Percentiles rank a stretch among this genome's conserved stretches.
Conservation (phyloP, 257 asterid genomes). For the Misopates orontium region DNA sequence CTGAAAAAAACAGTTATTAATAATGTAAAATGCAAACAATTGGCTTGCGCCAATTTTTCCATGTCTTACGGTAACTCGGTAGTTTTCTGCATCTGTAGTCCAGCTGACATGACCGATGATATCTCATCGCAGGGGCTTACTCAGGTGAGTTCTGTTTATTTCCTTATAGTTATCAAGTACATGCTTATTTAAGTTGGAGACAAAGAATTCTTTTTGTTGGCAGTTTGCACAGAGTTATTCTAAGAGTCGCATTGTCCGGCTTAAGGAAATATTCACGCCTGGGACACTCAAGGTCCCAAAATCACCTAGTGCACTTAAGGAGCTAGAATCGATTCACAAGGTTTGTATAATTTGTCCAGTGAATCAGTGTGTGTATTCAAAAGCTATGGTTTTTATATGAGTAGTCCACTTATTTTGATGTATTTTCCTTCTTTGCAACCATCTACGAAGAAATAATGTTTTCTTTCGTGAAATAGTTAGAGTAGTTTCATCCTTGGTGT, state of each 20-base stretch:
- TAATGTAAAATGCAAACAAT: too few relatives aligned
- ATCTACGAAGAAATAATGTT: too few relatives aligned
- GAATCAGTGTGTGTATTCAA: too few relatives aligned
- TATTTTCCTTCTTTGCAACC: too few relatives aligned
- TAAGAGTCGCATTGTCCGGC: constrained; percentile 62
- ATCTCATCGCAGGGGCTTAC: constrained; percentile 90
- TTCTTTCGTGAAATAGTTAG: too few relatives aligned
- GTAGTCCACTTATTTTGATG: too few relatives aligned
- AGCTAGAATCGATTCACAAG: constrained; percentile 98
- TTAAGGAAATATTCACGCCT: constrained; percentile 85
- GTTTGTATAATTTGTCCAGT: too few relatives aligned
- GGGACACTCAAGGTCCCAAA: constrained; percentile 76
- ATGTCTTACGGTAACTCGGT: constrained; percentile 20
- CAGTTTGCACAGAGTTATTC: constrained; percentile 86
- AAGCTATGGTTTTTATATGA: too few relatives aligned
- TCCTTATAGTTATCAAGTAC: constrained; percentile 8
- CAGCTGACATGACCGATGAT: constrained; percentile 78
- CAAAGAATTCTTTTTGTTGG: constrained; percentile 24
- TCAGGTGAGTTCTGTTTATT: constrained; percentile 54
- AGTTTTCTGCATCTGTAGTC: constrained; percentile 50
- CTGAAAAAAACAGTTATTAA: neutral
- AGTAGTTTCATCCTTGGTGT: too few relatives aligned
- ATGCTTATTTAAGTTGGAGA: constrained; percentile 12
- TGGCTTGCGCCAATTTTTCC: too few relatives aligned
- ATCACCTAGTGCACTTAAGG: constrained; percentile 75